These are phyloP conservation scores for Bonia amplexicaulis DNA, from an alignment of 176 grass and related monocot species.

Conservation along the genomic window DNA sequence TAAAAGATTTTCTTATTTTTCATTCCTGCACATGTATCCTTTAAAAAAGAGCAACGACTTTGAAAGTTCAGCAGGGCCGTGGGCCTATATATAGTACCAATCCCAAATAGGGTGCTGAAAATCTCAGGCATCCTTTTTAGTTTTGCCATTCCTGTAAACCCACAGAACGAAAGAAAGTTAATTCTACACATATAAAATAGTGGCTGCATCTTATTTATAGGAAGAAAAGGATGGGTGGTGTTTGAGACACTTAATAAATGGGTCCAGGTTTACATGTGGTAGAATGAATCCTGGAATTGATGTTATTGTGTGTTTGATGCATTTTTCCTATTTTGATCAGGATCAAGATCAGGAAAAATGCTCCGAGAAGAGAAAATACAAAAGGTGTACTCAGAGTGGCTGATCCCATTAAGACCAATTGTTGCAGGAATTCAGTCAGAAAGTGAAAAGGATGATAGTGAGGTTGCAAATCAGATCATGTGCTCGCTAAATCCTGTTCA, in stretches of 20 bases:
- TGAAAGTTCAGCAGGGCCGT: background rate
- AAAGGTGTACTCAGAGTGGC: slow-evolving; percentile 69
- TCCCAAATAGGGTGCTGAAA: background rate
- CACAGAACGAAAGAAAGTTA: background rate
- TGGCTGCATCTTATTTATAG: background rate
- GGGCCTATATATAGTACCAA: background rate
- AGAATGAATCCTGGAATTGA: background rate
- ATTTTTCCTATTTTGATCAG: slow-evolving; percentile 26
- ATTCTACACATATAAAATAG: background rate
- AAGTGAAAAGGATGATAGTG: slow-evolving; percentile 33
- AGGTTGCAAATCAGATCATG: slow-evolving; percentile 36
- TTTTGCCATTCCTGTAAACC: background rate
- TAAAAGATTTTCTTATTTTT: background rate
- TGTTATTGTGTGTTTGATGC: slow-evolving; percentile 3
- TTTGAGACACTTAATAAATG: background rate
- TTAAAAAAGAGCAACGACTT: background rate
- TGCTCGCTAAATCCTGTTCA: slow-evolving; percentile 71
- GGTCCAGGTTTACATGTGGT: background rate
- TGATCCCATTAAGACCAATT: slow-evolving; percentile 58
- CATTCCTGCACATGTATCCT: background rate
- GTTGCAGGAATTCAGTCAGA: slow-evolving; percentile 42
- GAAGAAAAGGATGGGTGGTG: background rate
- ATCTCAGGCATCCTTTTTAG: background rate
- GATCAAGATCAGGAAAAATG: slow-evolving; percentile 38
- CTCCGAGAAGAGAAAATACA: slow-evolving; percentile 40